Base-by-base conservation (phyloP, 176 grass and related monocot species). In the Microstegium vimineum region DNA sequence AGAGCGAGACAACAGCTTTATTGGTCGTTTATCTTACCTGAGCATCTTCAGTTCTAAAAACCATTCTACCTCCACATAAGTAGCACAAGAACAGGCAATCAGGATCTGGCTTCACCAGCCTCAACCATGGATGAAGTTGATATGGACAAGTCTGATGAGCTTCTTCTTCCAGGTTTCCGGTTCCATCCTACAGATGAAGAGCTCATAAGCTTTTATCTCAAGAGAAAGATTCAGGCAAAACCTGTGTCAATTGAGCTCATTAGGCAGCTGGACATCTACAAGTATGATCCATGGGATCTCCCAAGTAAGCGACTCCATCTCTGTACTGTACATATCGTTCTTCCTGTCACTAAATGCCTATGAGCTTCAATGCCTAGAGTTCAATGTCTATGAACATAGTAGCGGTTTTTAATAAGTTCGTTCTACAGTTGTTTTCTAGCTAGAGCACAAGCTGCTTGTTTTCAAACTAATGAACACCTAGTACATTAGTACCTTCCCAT, bases 101-200 rank as follows among this genome's bases (percentile, higher is more conserved):
- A 57, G 60, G 51, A 56, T 78, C 70, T 63, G 42, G 27, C 11
- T 62, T 62, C 66, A 71, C 26, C 61, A 27, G n/a, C 60, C 35
- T 61, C 63, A 63, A 33, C 27, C 35, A 86, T 86, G 74, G 91
- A 83, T 71, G 85, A 85, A 85, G 77, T 61, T 90, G 74, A 86
- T 59, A 66, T 80, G 82, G 69, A 73, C 42, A 93, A 88, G 54
- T 69, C 72, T 80, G 88, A 93, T 46, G 91, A 93, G 22, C 79
- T 88, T 54, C 76, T 93, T 67, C 82, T 93, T 69, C 88, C 88
- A 34, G 91, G 87, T 74, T 90, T 93, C 67, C 78, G 91, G 41
- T 93, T 90, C 82, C 85, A 93, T 71, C 88, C 91, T 28, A 93
- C 91, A 64, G 91, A 93, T 86, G 91, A 93, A 86, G 91, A 93